phyloP scores from a whole-genome alignment of 78 protist genomes.

The Protostelium mycophagum region DNA sequence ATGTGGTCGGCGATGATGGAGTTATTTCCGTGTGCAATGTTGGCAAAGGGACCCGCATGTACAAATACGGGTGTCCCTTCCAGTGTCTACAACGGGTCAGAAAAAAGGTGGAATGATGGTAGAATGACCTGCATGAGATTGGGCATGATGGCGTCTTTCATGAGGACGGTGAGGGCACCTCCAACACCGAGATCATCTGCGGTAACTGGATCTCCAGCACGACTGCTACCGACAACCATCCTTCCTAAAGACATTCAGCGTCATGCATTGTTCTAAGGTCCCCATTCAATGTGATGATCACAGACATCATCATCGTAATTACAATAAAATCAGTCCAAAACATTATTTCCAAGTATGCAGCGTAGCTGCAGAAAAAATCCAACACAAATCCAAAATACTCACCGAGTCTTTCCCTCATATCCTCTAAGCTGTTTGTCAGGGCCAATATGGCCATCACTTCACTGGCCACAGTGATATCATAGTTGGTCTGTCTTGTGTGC shows the following conservation, averaged over 20 bases:
- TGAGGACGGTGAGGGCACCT: constrained; percentile 89
- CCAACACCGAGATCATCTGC: constrained; percentile 95
- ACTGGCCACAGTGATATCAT: constrained; percentile 95
- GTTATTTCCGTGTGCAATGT: constrained; percentile 96
- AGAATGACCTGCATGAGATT: constrained; percentile 88
- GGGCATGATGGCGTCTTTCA: constrained; percentile 95
- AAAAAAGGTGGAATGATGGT: constrained; percentile 40
- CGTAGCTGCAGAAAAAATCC: no score
- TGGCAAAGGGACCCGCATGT: constrained; percentile 99
- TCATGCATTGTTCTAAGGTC: no score
- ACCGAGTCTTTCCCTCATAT: constrained; percentile 81
- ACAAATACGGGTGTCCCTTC: constrained; percentile 92
- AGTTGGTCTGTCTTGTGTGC: constrained; percentile 69
- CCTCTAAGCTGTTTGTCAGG: constrained; percentile 66
- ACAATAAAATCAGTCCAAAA: no score
- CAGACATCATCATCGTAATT: no score
- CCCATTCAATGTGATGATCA: no score
- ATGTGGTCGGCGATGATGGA: constrained; percentile 91
- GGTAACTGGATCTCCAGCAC: constrained; percentile 79
- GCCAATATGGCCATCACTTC: constrained; percentile 98
- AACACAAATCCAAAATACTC: no score
- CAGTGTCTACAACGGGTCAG: constrained; percentile 12
- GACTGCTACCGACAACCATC: constrained; percentile 66
- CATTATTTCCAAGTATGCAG: no score
- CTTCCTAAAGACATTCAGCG: constrained; percentile 3